Percentiles rank a stretch among this genome's conserved stretches.
phyloP scores from a whole-genome alignment of 2,329 filamentous ascomycete species.

The Fusarium hostae region DNA sequence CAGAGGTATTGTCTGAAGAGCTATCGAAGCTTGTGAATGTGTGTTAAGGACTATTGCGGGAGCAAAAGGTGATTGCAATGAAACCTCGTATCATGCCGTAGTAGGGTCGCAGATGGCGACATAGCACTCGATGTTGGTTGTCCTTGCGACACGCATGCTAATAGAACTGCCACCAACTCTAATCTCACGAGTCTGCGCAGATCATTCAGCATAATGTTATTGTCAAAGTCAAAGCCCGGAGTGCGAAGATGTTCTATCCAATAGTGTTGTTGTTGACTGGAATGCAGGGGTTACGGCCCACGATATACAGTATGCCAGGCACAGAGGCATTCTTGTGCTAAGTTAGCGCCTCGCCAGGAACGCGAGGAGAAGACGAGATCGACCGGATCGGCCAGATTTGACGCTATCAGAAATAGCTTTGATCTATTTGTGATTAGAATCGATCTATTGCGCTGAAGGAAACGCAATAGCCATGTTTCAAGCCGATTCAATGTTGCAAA shows the following conservation, averaged over 20 bases:
- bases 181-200: not conserved
- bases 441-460: not conserved
- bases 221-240: not conserved
- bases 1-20: not conserved
- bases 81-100: not conserved
- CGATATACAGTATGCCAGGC: not conserved
- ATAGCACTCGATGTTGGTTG: not conserved
- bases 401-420: not conserved
- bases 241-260: not conserved
- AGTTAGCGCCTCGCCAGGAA: constrained; percentile 22
- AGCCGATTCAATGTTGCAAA: not conserved
- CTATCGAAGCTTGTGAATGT: not conserved
- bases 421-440: not conserved
- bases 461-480: not conserved
- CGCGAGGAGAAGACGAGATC: constrained; percentile 4
- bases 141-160: not conserved
- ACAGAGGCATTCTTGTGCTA: constrained; percentile 1
- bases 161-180: not conserved
- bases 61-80: not conserved
- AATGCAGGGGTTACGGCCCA: constrained; percentile 2
- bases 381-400: constrained; percentile 10
- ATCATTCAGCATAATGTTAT: not conserved
- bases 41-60: not conserved
- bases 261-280: constrained; percentile 4
- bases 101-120: not conserved